Conservation (phyloP, 257 asterid species). For the Gentiana macrophylla region DNA sequence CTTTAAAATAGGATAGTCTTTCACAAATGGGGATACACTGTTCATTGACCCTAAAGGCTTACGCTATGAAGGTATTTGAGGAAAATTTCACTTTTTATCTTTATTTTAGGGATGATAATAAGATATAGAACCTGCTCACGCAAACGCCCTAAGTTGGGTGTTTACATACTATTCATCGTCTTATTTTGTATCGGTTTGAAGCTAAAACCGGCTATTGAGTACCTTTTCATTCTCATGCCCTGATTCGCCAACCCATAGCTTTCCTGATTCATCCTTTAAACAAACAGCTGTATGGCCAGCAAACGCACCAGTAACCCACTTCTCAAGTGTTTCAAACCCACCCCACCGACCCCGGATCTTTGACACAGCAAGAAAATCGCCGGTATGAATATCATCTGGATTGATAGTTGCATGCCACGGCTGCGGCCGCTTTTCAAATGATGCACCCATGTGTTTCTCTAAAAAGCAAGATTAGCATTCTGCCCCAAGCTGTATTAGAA, state of each 20-base stretch:
- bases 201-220: constrained; percentile 2
- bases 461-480: constrained; percentile 83
- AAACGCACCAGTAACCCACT: constrained; percentile 99
- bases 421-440: constrained; percentile 62
- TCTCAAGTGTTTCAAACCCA: constrained; percentile 98
- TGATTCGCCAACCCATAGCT: constrained; percentile 97
- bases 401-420: constrained; percentile 61
- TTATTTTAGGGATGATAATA: too few relatives aligned
- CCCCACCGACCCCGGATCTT: constrained; percentile 99
- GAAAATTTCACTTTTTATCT: too few relatives aligned
- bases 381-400: constrained; percentile 83
- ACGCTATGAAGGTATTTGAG: too few relatives aligned
- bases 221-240: constrained; percentile 99
- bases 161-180: too few relatives aligned
- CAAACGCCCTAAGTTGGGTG: too few relatives aligned
- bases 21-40: too few relatives aligned
- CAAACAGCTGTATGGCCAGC: constrained; percentile 98
- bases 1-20: too few relatives aligned
- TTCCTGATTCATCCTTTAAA: constrained; percentile 83
- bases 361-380: constrained; percentile 92
- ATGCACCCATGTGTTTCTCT: constrained; percentile 91
- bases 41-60: too few relatives aligned
- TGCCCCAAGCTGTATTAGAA: constrained; percentile 94
- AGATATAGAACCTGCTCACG: too few relatives aligned
- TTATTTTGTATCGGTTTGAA: neutral